Percentiles rank a stretch among this genome's conserved stretches.
Conservation (phyloP, 768 basidiomycete species). For the Lentinus brumalis region DNA sequence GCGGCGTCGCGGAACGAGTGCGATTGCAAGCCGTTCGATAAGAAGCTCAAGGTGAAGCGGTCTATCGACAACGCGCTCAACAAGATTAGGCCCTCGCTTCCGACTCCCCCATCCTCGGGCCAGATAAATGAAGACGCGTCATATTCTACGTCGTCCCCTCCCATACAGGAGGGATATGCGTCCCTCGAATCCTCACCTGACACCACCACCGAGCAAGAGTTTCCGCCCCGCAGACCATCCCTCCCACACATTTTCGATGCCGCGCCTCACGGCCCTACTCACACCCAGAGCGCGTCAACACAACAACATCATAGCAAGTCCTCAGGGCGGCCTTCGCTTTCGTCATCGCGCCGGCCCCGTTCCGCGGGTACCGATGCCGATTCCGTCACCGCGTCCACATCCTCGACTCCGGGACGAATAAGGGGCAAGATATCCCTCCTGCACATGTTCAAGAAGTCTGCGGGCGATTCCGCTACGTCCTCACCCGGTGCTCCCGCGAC, state of each 20-base stretch:
- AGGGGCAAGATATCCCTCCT: conserved; percentile 75
- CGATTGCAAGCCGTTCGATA: conserved; percentile 21
- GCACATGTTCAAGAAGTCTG: conserved; percentile 67
- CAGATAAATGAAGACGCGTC: conserved; percentile 27
- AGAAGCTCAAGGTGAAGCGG: conserved; percentile 69
- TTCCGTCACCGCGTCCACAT: conserved; percentile 7
- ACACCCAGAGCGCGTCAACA: conserved; percentile 28
- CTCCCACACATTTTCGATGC: conserved; percentile 53
- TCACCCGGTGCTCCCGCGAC: conserved; percentile 11
- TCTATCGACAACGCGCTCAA: conserved; percentile 74
- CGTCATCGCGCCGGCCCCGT: conserved; percentile 55
- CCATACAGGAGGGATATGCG: conserved; percentile 6
- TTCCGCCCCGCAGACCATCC: conserved; percentile 58
- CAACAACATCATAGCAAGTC: conserved; percentile 8
- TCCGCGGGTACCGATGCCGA: conserved; percentile 75
- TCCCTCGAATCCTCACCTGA: conserved; percentile 25
- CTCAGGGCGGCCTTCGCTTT: conserved; percentile 13
- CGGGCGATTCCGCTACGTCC: conserved; percentile 36
- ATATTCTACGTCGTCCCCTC: conserved; percentile 21
- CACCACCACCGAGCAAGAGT: conserved; percentile 28
- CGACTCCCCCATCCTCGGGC: conserved; percentile 28
- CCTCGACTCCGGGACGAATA: conserved; percentile 45
- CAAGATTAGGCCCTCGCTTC: conserved; percentile 40
- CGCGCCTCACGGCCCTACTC: conserved; percentile 15
- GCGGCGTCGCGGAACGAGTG: conserved; percentile 10